Percentiles rank a stretch among this genome's conserved stretches.
These are phyloP conservation scores for Moesziomyces sp. DNA, from an alignment of 1,284 basidiomycete species.

Conservation along the genomic window DNA sequence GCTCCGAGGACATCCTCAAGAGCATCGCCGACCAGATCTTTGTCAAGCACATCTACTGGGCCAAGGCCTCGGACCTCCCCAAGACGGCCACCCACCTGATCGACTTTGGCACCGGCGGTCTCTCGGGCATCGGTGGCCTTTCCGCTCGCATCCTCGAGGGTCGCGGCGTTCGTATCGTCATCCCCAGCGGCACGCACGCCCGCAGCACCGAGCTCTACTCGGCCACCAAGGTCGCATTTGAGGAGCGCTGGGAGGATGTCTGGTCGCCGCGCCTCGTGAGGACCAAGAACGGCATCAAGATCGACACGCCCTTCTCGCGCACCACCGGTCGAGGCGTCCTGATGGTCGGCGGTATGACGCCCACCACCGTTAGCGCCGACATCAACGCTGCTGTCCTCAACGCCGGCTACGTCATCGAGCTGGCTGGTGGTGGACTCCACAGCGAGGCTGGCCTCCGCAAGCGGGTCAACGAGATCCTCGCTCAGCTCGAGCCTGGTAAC, in stretches of 20 bases:
- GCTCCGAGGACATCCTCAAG: slow-evolving; percentile 45
- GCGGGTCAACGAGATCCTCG: slow-evolving; percentile 74
- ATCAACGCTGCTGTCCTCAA: slow-evolving; percentile 78
- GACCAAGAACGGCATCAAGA: slow-evolving; percentile 70
- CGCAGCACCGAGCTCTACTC: slow-evolving; percentile 72
- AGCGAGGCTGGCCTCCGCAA: slow-evolving; percentile 85
- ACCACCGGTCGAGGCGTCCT: slow-evolving; percentile 94
- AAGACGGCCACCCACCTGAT: slow-evolving; percentile 86
- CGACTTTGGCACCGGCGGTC: slow-evolving; percentile 92
- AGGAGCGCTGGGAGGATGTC: slow-evolving; percentile 90
- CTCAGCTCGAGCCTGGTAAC: slow-evolving; percentile 55
- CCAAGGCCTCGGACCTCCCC: slow-evolving; percentile 84
- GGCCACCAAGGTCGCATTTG: slow-evolving; percentile 76
- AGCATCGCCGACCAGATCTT: slow-evolving; percentile 78
- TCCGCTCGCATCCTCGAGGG: slow-evolving; percentile 91
- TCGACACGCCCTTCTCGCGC: slow-evolving; percentile 96
- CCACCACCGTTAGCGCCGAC: slow-evolving; percentile 60
- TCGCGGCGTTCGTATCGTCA: slow-evolving; percentile 81
- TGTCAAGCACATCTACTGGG: slow-evolving; percentile 90
- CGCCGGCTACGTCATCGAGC: slow-evolving; percentile 94
- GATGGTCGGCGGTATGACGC: slow-evolving; percentile 95
- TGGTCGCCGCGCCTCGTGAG: slow-evolving; percentile 86
- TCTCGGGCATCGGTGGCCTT: slow-evolving; percentile 90
- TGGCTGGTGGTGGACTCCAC: slow-evolving; percentile 98
- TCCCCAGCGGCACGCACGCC: slow-evolving; percentile 55